A percentile compares a stretch with the other conserved stretches of the same genome.
phyloP scores from a whole-genome alignment of 140 eudicot species.

The Artemisia princeps region DNA sequence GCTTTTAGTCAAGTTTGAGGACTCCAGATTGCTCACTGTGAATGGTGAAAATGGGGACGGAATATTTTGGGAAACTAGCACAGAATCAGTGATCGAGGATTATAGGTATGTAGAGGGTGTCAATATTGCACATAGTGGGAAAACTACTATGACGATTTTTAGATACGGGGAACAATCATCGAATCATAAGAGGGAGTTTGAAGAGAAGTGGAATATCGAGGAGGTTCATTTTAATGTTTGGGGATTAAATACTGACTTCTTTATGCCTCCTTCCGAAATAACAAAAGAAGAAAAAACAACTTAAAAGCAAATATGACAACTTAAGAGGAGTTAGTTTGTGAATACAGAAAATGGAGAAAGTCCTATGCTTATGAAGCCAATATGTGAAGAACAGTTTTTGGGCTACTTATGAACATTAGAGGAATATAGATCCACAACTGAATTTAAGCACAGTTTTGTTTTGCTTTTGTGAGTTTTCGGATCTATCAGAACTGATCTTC shows the following conservation, averaged over 20 bases:
- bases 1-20: slow-evolving; percentile 71
- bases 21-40: slow-evolving; percentile 64
- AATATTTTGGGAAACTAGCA: slow-evolving; percentile 86
- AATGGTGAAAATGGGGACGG: slow-evolving; percentile 53
- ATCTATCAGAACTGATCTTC: neutral
- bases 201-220: slow-evolving; percentile 77
- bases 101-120: slow-evolving; percentile 77
- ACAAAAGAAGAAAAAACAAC: slow-evolving; percentile 12
- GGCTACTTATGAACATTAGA: neutral
- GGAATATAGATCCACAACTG: slow-evolving; percentile 1
- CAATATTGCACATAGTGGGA: slow-evolving; percentile 78
- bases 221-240: slow-evolving; percentile 74
- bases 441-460: slow-evolving; percentile 8
- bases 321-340: slow-evolving; percentile 18
- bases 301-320: slow-evolving; percentile 11
- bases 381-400: neutral
- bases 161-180: slow-evolving; percentile 84
- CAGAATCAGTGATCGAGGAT: slow-evolving; percentile 73
- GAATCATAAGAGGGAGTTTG: slow-evolving; percentile 66
- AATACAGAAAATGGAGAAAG: slow-evolving; percentile 1
- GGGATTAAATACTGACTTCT: slow-evolving; percentile 61
- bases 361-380: slow-evolving; percentile 17
- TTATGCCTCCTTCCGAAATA: slow-evolving; percentile 61
- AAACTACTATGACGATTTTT: slow-evolving; percentile 54
- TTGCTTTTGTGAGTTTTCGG: neutral